Evolutionary conservation across 129 eudicot species (phyloP), one percentile per base, ranked within the genome.

Genomic region (Dittrichia graveolens): DNA sequence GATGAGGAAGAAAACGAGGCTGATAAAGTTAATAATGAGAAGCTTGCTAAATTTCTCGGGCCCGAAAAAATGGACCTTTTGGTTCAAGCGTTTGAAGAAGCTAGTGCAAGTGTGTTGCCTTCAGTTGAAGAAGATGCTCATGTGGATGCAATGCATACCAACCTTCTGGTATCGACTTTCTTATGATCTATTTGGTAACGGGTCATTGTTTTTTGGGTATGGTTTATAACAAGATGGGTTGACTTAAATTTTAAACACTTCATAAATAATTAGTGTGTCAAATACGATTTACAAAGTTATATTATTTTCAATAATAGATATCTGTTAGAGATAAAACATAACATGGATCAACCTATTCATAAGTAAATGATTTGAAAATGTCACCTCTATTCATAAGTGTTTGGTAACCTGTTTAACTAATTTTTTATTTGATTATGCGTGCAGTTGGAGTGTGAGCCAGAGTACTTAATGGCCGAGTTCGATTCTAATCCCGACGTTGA

Each of bases 401-500:
- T 37, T 50, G 14, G 65, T 56, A 45, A 66, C 69, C 16, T 8
- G 62, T 39, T 31, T 74, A 59, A 7, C 31, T 49, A 39, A 18
- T 73, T 43, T 75, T 37, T 8, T 67, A 9, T 61, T 69, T 72
- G 39, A 1, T 58, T 55, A 3, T 47, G 56, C 50, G 18, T 84
- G 81, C 85, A 94, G 99, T 78, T 91, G 59, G 99, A 95, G 67
- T 87, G 95, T 68, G 97, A 95, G 67, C 96, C 97, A 8, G 99
- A 95, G 79, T 95, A 80, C 80, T 52, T 87, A 69, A 76, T 90
- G 88, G 96, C 75, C 40, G 96, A 86, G 19, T 90, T 90, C 72
- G 90, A 81, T 55, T 82, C 85, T n/a, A 90, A 88, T 60, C 97
- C 99, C 1, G 97, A 95, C 76, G 85, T 90, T 66, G 91, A 88